Evolutionary conservation across 192 early-diverging fungal species (phyloP).

Genomic region (Glomus cerebriforme): DNA sequence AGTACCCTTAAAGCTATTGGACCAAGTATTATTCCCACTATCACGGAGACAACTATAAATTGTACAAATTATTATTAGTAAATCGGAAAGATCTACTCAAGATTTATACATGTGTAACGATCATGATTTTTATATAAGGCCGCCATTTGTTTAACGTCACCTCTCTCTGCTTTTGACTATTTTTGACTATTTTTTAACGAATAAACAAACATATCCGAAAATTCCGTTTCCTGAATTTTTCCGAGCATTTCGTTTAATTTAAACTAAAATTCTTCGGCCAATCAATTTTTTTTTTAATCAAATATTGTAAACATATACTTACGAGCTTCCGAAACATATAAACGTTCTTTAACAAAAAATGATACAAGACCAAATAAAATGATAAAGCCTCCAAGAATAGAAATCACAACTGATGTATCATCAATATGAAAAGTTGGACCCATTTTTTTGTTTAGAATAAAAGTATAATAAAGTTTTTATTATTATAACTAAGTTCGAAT

Average conservation of each 20-base stretch:
- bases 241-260: too few relatives aligned
- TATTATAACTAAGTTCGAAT: too few relatives aligned
- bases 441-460: too few relatives aligned
- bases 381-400: conserved; percentile 74
- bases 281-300: too few relatives aligned
- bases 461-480: too few relatives aligned
- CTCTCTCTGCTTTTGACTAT: too few relatives aligned
- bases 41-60: conserved; percentile 72
- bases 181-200: too few relatives aligned
- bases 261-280: too few relatives aligned
- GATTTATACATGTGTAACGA: neutral
- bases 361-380: conserved; percentile 67
- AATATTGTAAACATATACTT: conserved; percentile 44
- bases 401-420: conserved; percentile 7
- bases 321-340: conserved; percentile 78
- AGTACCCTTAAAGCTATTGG: conserved; percentile 71
- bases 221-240: too few relatives aligned
- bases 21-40: conserved; percentile 86
- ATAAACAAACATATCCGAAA: too few relatives aligned
- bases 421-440: neutral
- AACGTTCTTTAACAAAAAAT: conserved; percentile 67
- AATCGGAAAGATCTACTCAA: neutral
- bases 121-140: too few relatives aligned
- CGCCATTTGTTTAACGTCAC: too few relatives aligned
- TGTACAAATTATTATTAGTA: neutral